Evolutionary conservation across 2,329 filamentous ascomycete species (phyloP), one percentile per base, ranked within the genome.

Genomic region (Xylariaceae sp.): DNA sequence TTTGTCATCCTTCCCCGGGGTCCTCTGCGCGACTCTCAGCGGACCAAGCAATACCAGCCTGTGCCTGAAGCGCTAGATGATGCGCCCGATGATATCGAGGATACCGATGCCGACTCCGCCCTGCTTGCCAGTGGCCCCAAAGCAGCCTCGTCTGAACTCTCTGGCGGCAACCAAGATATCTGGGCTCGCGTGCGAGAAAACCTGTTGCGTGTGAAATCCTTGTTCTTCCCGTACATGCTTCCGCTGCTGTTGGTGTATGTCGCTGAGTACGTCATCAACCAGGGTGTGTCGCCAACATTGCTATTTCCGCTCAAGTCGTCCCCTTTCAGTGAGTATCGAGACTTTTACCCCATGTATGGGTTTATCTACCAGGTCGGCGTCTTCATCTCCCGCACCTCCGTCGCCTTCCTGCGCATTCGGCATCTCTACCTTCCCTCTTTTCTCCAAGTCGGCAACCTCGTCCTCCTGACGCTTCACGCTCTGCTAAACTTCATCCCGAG

Each of bases 181-280:
- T 53, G 49, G 19, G 53, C 48, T 5, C 49, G 35, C 18, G 56
- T 79, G 15, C 40, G 44, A 11, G 49, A 57, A n/a, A 74, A 78
- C 36, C 58, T 96, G 21, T 64, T 63, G n/a, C 80, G 85, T 4
- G 76, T 82, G 0, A 71, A 64, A 40, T 67, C 70, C 1, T 67
- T 96, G 2, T 81, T 95, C 52, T 65, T 93, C 28, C 77, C 77
- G 0, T 81, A 80, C 57, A 96, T 98, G 88, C 69, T 94, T 3
- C 92, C 92, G 0, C 70, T 98, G 11, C 70, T 96, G 21, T 65
- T 96, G 12, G 92, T 98, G 19, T 98, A 95, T 57, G 75, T 96
- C 22, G 87, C 89, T 36, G 92, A 98, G 64, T 98, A 98, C 57
- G 93, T 85, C 35, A 95, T 96, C 60, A 96, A 96, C 63, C 89